Evolutionary conservation across 441 rosid species (phyloP).

Genomic region (Corymbia citriodora): DNA sequence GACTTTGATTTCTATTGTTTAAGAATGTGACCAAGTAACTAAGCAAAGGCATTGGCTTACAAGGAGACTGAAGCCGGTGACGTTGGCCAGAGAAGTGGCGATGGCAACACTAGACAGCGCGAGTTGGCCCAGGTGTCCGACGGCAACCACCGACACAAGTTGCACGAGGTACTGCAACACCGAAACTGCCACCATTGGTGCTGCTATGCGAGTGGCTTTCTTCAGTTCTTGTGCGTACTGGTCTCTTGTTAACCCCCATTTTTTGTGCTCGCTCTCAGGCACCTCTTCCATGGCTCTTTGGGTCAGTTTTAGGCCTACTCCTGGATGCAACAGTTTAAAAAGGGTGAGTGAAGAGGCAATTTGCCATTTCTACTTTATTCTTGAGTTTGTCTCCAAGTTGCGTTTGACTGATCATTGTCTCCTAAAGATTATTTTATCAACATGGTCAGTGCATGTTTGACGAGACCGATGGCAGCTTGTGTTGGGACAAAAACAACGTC

Average conservation of each 20-base stretch:
- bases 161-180: slow-evolving; percentile 29
- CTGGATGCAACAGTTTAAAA: not conserved
- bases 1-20: not conserved
- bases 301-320: not conserved
- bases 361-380: not conserved
- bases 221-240: slow-evolving; percentile 27
- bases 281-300: not conserved
- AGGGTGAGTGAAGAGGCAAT: not conserved
- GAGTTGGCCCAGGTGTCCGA: slow-evolving; percentile 36
- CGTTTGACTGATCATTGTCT: not conserved
- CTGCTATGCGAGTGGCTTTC: slow-evolving; percentile 27
- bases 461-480: not conserved
- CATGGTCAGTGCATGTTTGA: not conserved
- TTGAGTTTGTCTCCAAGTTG: not conserved
- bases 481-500: not conserved
- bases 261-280: not conserved
- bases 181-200: slow-evolving; percentile 38
- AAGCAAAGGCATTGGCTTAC: slow-evolving; percentile 15
- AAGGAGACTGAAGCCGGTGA: slow-evolving; percentile 44
- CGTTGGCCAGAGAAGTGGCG: slow-evolving; percentile 42
- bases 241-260: slow-evolving; percentile 16
- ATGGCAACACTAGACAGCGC: slow-evolving; percentile 36
- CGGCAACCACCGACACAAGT: slow-evolving; percentile 34
- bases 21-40: not conserved
- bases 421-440: not conserved